Evolutionary conservation across 2,329 filamentous ascomycete species (phyloP).

Genomic region (Orbilia ellipsospora): DNA sequence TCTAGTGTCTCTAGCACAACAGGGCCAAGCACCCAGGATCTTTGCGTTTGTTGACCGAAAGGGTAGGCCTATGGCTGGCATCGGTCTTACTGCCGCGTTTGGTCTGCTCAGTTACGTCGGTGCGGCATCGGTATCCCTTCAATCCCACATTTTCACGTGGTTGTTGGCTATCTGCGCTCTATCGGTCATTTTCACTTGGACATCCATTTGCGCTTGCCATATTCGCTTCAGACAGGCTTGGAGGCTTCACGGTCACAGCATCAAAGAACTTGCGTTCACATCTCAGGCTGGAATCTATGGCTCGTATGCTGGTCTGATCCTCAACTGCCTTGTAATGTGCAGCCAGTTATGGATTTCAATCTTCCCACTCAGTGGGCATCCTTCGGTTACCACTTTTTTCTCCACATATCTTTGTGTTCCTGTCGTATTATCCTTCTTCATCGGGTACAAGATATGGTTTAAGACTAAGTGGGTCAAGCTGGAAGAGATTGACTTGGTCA

Average conservation of each 20-base stretch:
- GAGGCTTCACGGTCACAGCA: slow-evolving; percentile 74
- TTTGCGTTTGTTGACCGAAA: slow-evolving; percentile 84
- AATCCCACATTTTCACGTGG: slow-evolving; percentile 78
- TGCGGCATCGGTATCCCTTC: slow-evolving; percentile 70
- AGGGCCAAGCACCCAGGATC: slow-evolving; percentile 80
- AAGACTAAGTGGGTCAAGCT: slow-evolving; percentile 74
- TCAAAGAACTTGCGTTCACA: slow-evolving; percentile 81
- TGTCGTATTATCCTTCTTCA: slow-evolving; percentile 74
- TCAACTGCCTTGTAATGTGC: slow-evolving; percentile 80
- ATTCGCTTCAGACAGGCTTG: slow-evolving; percentile 91
- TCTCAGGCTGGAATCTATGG: slow-evolving; percentile 82
- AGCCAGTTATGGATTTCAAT: slow-evolving; percentile 91
- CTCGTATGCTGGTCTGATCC: slow-evolving; percentile 80
- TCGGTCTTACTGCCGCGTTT: slow-evolving; percentile 73
- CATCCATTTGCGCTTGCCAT: slow-evolving; percentile 86
- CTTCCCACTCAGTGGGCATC: slow-evolving; percentile 72
- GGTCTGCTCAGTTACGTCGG: slow-evolving; percentile 80
- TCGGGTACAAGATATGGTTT: slow-evolving; percentile 80
- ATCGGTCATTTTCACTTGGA: slow-evolving; percentile 81
- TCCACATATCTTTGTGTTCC: slow-evolving; percentile 76
- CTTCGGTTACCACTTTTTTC: slow-evolving; percentile 76
- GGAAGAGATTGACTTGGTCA: slow-evolving; percentile 85
- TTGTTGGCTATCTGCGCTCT: slow-evolving; percentile 79
- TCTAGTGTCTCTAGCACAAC: slow-evolving; percentile 87
- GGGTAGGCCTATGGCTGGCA: slow-evolving; percentile 81